Conservation (phyloP, 192 early-diverging fungal species). For the Linnemannia exigua region DNA sequence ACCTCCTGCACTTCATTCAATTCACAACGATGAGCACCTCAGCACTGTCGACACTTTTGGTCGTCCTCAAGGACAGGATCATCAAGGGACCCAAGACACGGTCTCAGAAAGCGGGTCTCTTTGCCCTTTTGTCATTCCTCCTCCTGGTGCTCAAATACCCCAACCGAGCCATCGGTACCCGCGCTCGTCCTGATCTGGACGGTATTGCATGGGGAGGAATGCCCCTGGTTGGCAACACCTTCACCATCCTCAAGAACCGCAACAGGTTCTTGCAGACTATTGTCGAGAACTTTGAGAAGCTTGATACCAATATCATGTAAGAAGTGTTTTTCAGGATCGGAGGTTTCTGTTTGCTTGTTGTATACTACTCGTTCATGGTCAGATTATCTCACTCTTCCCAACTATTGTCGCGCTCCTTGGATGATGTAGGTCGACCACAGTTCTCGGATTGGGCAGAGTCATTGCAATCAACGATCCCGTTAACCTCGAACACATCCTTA, state of each 20-base stretch:
- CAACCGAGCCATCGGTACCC: constrained; percentile 53
- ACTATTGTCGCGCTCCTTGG: too few species aligned
- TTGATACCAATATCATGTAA: constrained; percentile 28
- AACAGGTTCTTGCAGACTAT: constrained; percentile 18
- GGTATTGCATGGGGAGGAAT: constrained; percentile 38
- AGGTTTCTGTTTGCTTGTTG: too few species aligned
- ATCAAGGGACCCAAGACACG: constrained; percentile 29
- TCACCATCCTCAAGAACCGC: constrained; percentile 18
- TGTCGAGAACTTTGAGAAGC: constrained; percentile 25
- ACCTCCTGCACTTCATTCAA: background rate
- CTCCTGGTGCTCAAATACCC: constrained; percentile 46
- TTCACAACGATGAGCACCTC: constrained; percentile 29
- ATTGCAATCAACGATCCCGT: constrained; percentile 50
- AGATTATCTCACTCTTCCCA: background rate
- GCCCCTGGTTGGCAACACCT: constrained; percentile 50
- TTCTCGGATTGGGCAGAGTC: constrained; percentile 48
- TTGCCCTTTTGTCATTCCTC: constrained; percentile 35
- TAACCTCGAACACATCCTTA: constrained; percentile 51
- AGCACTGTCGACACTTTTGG: constrained; percentile 16
- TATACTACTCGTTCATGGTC: background rate
- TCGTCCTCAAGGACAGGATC: constrained; percentile 38
- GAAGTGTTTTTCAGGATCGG: background rate
- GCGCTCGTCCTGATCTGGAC: constrained; percentile 38
- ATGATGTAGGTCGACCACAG: constrained; percentile 33
- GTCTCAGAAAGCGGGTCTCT: constrained; percentile 31